A percentile compares a stretch with the other conserved stretches of the same genome.
phyloP scores from a whole-genome alignment of 345 rosid genomes.

The Pugionium dolabratum region DNA sequence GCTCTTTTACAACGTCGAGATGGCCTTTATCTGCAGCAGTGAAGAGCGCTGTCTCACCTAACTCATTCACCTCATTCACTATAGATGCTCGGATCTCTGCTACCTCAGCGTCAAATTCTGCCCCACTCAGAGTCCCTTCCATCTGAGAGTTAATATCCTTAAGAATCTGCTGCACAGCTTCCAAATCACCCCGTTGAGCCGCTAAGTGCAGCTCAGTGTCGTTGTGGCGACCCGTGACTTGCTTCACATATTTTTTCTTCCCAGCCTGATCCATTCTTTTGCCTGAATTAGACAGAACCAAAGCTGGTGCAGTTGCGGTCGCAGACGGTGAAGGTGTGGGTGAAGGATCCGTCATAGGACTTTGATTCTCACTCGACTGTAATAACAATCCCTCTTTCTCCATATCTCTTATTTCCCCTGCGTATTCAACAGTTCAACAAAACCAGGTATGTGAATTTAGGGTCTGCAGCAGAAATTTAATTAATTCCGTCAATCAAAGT shows the following conservation, averaged over 20 bases:
- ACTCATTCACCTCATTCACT: slow-evolving; percentile 91
- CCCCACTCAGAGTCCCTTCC: slow-evolving; percentile 65
- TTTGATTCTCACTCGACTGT: slow-evolving; percentile 48
- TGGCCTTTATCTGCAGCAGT: slow-evolving; percentile 92
- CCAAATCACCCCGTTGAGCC: slow-evolving; percentile 84
- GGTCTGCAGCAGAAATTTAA: not conserved
- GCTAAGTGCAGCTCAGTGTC: slow-evolving; percentile 87
- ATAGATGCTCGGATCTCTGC: slow-evolving; percentile 79
- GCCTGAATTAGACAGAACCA: slow-evolving; percentile 75
- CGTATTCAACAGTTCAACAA: slow-evolving; percentile 8
- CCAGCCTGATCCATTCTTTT: slow-evolving; percentile 87
- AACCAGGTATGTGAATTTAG: slow-evolving; percentile 3
- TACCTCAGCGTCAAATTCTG: slow-evolving; percentile 70
- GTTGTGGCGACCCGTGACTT: slow-evolving; percentile 86
- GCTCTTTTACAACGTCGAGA: slow-evolving; percentile 83
- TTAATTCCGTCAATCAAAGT: slow-evolving; percentile 20
- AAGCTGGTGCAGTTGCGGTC: slow-evolving; percentile 73
- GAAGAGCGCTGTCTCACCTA: slow-evolving; percentile 85
- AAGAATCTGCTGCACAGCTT: slow-evolving; percentile 72
- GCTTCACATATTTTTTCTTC: slow-evolving; percentile 88
- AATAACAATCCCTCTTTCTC: slow-evolving; percentile 57
- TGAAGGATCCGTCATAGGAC: slow-evolving; percentile 50
- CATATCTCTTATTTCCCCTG: slow-evolving; percentile 56
- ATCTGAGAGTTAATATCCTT: slow-evolving; percentile 67
- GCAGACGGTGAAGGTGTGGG: slow-evolving; percentile 78